These are phyloP conservation scores for Trametes versicolor DNA, from an alignment of 1,284 basidiomycete species.

Conservation along the genomic window DNA sequence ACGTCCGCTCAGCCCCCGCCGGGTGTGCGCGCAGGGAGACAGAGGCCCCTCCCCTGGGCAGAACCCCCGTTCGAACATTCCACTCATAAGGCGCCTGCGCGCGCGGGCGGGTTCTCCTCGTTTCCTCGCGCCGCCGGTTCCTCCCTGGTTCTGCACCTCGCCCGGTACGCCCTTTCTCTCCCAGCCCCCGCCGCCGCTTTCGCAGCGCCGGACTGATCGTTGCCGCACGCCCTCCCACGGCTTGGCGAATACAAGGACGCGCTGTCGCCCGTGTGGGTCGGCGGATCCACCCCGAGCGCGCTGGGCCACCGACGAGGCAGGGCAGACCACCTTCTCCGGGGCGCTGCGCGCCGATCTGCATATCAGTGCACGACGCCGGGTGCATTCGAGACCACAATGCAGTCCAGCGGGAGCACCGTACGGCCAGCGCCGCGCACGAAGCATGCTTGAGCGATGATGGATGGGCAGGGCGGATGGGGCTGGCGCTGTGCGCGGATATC, in stretches of 20 bases:
- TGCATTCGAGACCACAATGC: not conserved
- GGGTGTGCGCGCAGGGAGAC: not conserved
- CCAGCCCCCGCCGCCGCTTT: slow-evolving; percentile 1
- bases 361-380: not conserved
- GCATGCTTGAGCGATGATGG: not conserved
- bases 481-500: not conserved
- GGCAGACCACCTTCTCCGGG: slow-evolving; percentile 3
- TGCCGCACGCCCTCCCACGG: slow-evolving; percentile 2
- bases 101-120: slow-evolving; percentile 23
- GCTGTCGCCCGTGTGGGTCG: not conserved
- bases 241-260: not conserved
- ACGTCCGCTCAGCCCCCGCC: slow-evolving; percentile 12
- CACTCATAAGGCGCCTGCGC: not conserved
- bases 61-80: slow-evolving; percentile 14
- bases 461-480: not conserved
- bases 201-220: slow-evolving; percentile 11
- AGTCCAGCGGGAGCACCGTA: no score
- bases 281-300: not conserved
- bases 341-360: not conserved
- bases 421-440: no score
- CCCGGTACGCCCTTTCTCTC: not conserved
- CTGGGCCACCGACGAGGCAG: not conserved
- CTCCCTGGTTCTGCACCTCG: not conserved
- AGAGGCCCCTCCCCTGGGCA: not conserved
- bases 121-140: slow-evolving; percentile 31